phyloP scores from a whole-genome alignment of 176 grass and related monocot species.

The Saccharum spontaneum region DNA sequence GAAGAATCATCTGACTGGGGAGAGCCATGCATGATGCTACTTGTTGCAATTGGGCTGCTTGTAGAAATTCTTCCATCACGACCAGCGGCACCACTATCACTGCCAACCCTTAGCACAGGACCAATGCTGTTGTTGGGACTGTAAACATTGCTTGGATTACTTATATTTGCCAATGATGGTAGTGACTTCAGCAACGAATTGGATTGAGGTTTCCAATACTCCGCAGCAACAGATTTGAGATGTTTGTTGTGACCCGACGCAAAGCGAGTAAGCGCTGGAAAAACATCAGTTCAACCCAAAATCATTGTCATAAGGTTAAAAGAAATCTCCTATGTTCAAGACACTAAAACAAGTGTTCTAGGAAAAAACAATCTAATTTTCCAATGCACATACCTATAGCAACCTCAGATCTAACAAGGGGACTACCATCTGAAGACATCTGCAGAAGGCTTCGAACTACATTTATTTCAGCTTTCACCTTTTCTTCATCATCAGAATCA shows the following conservation, averaged over 20 bases:
- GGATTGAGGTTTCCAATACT: slow-evolving; percentile 85
- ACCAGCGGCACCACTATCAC: slow-evolving; percentile 61
- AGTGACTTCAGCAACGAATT: slow-evolving; percentile 70
- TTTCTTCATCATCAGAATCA: slow-evolving; percentile 92
- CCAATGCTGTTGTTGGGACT: slow-evolving; percentile 60
- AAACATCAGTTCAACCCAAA: slow-evolving; percentile 39
- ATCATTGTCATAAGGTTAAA: slow-evolving; percentile 24
- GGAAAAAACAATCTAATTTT: slow-evolving; percentile 17
- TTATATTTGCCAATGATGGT: slow-evolving; percentile 87
- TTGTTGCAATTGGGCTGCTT: slow-evolving; percentile 65
- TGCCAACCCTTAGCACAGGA: slow-evolving; percentile 81
- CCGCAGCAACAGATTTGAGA: slow-evolving; percentile 83
- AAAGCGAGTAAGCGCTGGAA: slow-evolving; percentile 88
- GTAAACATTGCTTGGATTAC: slow-evolving; percentile 52
- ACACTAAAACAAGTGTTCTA: slow-evolving; percentile 15
- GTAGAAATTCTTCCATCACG: slow-evolving; percentile 74
- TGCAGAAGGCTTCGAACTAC: slow-evolving; percentile 80
- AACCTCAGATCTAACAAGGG: slow-evolving; percentile 92
- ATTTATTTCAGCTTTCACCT: slow-evolving; percentile 73
- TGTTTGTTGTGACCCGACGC: slow-evolving; percentile 84
- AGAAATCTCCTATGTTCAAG: background rate
- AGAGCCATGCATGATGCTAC: slow-evolving; percentile 76
- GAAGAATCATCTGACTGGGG: slow-evolving; percentile 96
- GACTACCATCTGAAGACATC: slow-evolving; percentile 79
- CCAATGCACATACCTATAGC: slow-evolving; percentile 65